phyloP scores from a whole-genome alignment of 768 basidiomycete genomes.

The Podaxis mareebaensis region DNA sequence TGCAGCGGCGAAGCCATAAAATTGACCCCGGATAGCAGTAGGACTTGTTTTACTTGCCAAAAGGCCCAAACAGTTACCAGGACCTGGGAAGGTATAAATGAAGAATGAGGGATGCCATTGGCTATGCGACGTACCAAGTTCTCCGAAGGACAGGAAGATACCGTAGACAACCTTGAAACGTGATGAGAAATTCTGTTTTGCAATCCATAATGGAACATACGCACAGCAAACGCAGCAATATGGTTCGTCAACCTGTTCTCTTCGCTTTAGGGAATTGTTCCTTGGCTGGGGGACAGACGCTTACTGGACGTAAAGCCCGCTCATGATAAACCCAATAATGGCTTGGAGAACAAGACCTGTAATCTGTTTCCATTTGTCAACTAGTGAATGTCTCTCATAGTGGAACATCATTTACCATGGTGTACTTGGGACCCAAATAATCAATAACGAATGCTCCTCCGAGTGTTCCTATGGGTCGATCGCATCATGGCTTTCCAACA shows the following conservation, averaged over 20 bases:
- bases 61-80: slow-evolving; percentile 85
- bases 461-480: slow-evolving; percentile 57
- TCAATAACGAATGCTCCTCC: slow-evolving; percentile 78
- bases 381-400: not conserved
- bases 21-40: slow-evolving; percentile 83
- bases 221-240: slow-evolving; percentile 74
- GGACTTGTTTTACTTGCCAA: slow-evolving; percentile 85
- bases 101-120: not conserved
- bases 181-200: not conserved
- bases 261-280: slow-evolving; percentile 1
- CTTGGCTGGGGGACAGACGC: slow-evolving; percentile 15
- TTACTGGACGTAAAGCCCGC: slow-evolving; percentile 67
- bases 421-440: slow-evolving; percentile 71
- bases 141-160: slow-evolving; percentile 87
- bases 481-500: slow-evolving; percentile 33
- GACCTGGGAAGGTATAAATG: slow-evolving; percentile 40
- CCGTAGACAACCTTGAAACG: slow-evolving; percentile 73
- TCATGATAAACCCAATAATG: slow-evolving; percentile 86
- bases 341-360: slow-evolving; percentile 67
- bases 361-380: slow-evolving; percentile 43
- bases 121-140: slow-evolving; percentile 53
- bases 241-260: slow-evolving; percentile 52
- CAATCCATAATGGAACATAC: slow-evolving; percentile 20
- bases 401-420: slow-evolving; percentile 51
- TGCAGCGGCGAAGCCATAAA: slow-evolving; percentile 85